Percentiles rank a stretch among this genome's conserved stretches.
These are phyloP conservation scores for Tulasnella sp. DNA, from an alignment of 768 basidiomycete genomes.

Conservation along the genomic window DNA sequence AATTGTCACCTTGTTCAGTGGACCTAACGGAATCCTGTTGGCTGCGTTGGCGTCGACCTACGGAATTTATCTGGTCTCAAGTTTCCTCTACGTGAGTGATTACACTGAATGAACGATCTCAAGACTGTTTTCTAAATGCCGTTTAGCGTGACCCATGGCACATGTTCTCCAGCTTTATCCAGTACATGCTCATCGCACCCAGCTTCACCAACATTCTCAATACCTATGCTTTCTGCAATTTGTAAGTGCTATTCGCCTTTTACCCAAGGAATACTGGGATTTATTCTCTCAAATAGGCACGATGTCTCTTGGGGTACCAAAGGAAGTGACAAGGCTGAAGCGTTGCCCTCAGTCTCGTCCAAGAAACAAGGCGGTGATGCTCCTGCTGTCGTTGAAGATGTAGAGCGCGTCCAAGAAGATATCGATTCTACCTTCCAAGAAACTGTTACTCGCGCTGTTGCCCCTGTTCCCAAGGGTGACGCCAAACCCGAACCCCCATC, in stretches of 20 bases:
- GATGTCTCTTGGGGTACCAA: slow-evolving; percentile 82
- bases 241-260: slow-evolving; percentile 54
- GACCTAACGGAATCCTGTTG: slow-evolving; percentile 66
- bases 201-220: slow-evolving; percentile 92
- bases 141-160: slow-evolving; percentile 97
- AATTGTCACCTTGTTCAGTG: slow-evolving; percentile 50
- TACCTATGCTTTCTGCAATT: slow-evolving; percentile 94
- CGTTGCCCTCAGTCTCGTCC: slow-evolving; percentile 77
- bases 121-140: slow-evolving; percentile 13
- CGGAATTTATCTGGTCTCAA: slow-evolving; percentile 74
- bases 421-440: slow-evolving; percentile 86
- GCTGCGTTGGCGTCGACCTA: slow-evolving; percentile 84
- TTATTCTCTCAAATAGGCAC: slow-evolving; percentile 1
- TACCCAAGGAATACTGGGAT: slow-evolving; percentile 19
- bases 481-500: slow-evolving; percentile 56
- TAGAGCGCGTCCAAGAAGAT: slow-evolving; percentile 70
- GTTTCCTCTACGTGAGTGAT: slow-evolving; percentile 65
- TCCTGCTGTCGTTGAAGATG: slow-evolving; percentile 71
- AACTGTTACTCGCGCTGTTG: slow-evolving; percentile 76
- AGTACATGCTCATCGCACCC: slow-evolving; percentile 80
- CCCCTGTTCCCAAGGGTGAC: slow-evolving; percentile 52
- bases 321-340: slow-evolving; percentile 88
- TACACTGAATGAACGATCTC: not conserved
- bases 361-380: slow-evolving; percentile 51
- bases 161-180: slow-evolving; percentile 87